Percentiles rank a stretch among this genome's conserved stretches.
Evolutionary conservation across 2,329 filamentous ascomycete genomes (phyloP).

Genomic region (Aspergillus hiratsukae): DNA sequence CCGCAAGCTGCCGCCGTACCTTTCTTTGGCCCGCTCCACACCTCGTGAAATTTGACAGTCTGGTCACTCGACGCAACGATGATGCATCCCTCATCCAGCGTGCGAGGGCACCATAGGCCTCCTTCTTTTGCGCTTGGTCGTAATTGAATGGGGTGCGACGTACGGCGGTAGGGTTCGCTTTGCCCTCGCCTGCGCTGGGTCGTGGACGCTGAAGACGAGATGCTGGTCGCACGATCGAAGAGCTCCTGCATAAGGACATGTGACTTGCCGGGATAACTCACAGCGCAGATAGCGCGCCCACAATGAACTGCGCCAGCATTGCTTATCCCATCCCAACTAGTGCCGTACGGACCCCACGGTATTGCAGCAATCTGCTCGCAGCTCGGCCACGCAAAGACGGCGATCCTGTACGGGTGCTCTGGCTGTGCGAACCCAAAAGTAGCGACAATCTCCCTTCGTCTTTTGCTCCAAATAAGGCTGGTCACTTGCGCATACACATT

Average conservation of each 20-base stretch:
- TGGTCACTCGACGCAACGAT: slow-evolving; percentile 89
- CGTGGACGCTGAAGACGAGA: slow-evolving; percentile 8
- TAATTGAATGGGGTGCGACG: slow-evolving; percentile 18
- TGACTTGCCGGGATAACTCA: slow-evolving; percentile 70
- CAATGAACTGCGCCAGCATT: slow-evolving; percentile 29
- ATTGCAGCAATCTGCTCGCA: slow-evolving; percentile 82
- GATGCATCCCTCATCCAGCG: slow-evolving; percentile 71
- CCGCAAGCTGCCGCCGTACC: slow-evolving; percentile 52
- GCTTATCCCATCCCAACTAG: slow-evolving; percentile 24
- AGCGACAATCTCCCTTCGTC: slow-evolving; percentile 78
- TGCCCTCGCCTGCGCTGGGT: slow-evolving; percentile 4
- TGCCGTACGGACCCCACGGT: slow-evolving; percentile 65
- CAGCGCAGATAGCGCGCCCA: slow-evolving; percentile 70
- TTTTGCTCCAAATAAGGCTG: slow-evolving; percentile 83
- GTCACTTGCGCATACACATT: slow-evolving; percentile 92
- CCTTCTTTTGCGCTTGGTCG: slow-evolving; percentile 45
- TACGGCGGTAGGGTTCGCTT: slow-evolving; percentile 7
- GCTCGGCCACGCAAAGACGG: slow-evolving; percentile 90
- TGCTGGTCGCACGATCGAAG: slow-evolving; percentile 9
- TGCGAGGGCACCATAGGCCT: slow-evolving; percentile 52
- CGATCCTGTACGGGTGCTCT: slow-evolving; percentile 82
- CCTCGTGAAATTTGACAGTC: slow-evolving; percentile 91
- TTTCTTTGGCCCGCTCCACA: slow-evolving; percentile 69
- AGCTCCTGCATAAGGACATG: slow-evolving; percentile 25
- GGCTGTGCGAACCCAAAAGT: slow-evolving; percentile 93